Base-by-base conservation (phyloP, 352 stramenopile species). In the Poterioochromonas sp. region DNA sequence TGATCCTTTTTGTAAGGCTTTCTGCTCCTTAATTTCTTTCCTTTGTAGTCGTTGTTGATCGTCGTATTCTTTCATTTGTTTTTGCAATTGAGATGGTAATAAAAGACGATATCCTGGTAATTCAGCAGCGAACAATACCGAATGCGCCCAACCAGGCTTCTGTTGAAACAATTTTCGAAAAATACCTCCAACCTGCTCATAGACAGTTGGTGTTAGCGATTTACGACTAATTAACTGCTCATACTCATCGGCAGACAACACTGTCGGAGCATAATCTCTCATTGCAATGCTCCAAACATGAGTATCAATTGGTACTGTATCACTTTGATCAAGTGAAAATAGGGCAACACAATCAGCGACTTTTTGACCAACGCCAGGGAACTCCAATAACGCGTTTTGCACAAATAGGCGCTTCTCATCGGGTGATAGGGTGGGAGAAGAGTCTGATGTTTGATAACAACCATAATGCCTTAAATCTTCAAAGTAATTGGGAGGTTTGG, bases 291-390 rank as follows among this genome's bases (percentile, higher is more conserved):
- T 53, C 82, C 82, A 85, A 3, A 85, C 82, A 82, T 99, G 95
- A 37, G 93, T 95, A 83, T 99, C 95, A 0, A 98, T 93, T 0
- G 95, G 94, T 73, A 99, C 97, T 2, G 90, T 87, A 40, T 94
- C 88, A 35, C 90, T 81, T 74, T 93, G 89, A 69, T 95, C 91
- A 26, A 98, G 80, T 1, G 91, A 95, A 82, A 99, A 99, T 2
- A 99, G 88, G 41, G 90, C 93, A 11, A 99, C 89, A 82, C 95
- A 99, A 84, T 99, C 95, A 0, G 95, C 95, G 0, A 98, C 94
- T 84, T 98, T 98, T 26, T 86, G 84, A 0, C 93, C 93, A 2
- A 97, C 92, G 8, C 93, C 94, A 35, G 65, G 83, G 43, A 91
- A 88, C 68, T 88, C 80, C 12, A 86, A 84, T 0, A 93, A 79